Evolutionary conservation across 495 filamentous ascomycete genomes (phyloP), one percentile per base, ranked within the genome.

Genomic region (Aspergillus avenaceus): DNA sequence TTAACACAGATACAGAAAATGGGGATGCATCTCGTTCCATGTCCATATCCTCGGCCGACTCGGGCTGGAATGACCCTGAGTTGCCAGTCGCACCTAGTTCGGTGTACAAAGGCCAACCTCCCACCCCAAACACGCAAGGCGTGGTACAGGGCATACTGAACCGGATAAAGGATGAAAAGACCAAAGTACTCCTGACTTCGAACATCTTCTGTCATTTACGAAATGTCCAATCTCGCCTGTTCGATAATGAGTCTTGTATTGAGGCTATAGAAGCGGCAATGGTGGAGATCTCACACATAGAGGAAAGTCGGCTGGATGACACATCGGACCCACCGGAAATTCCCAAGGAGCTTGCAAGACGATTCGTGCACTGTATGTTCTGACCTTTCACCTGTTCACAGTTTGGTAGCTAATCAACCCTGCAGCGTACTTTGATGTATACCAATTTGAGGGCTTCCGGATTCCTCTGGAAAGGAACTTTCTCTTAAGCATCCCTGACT

Each of bases 381-480:
- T 25, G 12, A n/a, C n/a, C n/a, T n/a, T 19, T 37, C 23, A 23
- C 7, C 1, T 19, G 13, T 4, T 11, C 4, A 3, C 8, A 40
- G 28, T 24, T 19, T 9, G 21, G 13, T 7, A 13, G 11, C 19
- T 24, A 13, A 19, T 18, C 31, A 1, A 36, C 19, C 2, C 31
- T 40, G n/a, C 44, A 57, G 54, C 36, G 34, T 58, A 58, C 22
- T 58, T 43, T 25, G 36, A 41, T 9, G n/a, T 9, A 13, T 58
- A 58, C 23, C 52, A 61, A 31, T 61, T 55, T 23, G 52, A 58
- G 22, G 59, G 52, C 0, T 61, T 61, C 40, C 53, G 50, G 13
- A 28, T 53, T 8, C 55, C 55, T 6, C 26, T 61, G 0, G 59
- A 56, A 4, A 50, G 49, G 21, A 21, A 18, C 7, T 61, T 61